These are phyloP conservation scores for Cladosporium sp. DNA, from an alignment of 2,329 filamentous ascomycete genomes.

Conservation along the genomic window DNA sequence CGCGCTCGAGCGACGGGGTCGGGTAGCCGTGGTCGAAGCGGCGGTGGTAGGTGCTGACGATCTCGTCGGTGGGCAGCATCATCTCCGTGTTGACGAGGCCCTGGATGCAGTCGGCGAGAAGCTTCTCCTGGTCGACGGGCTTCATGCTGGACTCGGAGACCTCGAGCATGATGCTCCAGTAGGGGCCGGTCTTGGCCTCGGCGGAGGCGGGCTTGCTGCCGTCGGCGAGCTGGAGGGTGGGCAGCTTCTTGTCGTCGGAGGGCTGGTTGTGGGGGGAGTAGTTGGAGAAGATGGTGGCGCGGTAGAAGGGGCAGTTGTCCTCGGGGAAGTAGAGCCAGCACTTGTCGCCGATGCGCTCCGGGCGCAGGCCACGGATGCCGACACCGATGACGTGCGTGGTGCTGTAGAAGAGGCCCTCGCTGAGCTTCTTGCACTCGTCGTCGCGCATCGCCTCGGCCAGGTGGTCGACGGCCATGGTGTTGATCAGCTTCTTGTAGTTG, in stretches of 20 bases:
- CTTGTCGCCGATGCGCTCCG: constrained; percentile 96
- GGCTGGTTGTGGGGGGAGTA: constrained; percentile 99
- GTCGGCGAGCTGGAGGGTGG: constrained; percentile 77
- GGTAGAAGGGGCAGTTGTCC: constrained; percentile 98
- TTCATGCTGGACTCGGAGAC: constrained; percentile 95
- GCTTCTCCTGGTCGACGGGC: constrained; percentile 77
- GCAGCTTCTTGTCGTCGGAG: constrained; percentile 70
- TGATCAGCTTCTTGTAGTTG: constrained; percentile 86
- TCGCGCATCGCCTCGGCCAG: constrained; percentile 84
- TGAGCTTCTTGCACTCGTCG: constrained; percentile 71
- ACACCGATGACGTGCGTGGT: constrained; percentile 96
- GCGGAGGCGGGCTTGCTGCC: constrained; percentile 71
- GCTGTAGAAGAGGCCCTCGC: constrained; percentile 92
- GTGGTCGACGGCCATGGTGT: constrained; percentile 91
- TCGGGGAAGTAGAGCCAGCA: constrained; percentile 99
- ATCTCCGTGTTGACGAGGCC: constrained; percentile 97
- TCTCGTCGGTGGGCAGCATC: constrained; percentile 84
- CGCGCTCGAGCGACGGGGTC: constrained; percentile 88
- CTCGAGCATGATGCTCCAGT: constrained; percentile 99
- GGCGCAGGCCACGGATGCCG: constrained; percentile 82
- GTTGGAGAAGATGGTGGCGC: constrained; percentile 99
- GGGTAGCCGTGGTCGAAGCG: constrained; percentile 98
- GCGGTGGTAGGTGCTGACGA: constrained; percentile 96
- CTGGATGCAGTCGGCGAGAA: constrained; percentile 87
- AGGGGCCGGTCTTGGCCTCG: constrained; percentile 77